Base-by-base conservation (phyloP, 2,329 filamentous ascomycete species). In the Kalaharituber pfeilii region DNA sequence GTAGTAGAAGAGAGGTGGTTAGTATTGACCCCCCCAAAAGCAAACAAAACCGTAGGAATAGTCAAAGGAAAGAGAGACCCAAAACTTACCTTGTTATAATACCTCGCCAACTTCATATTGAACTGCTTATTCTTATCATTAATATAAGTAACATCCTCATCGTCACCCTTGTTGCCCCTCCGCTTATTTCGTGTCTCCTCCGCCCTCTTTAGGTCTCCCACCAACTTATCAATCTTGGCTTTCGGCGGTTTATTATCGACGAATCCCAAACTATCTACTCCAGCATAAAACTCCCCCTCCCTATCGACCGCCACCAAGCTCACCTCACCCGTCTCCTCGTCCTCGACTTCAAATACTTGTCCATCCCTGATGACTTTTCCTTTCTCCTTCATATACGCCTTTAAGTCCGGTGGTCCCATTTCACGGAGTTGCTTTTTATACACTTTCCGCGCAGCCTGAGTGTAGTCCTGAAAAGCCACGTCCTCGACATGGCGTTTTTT, bases 101-200 rank as follows among this genome's bases (percentile, higher is more conserved):
- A 98, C 62, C 91, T 76, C 53, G 83, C 75, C 69, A 98, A 73
- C 73, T 98, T 96, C 73, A 94, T 81, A 79, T 98, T 98, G 74
- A 98, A 98, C 75, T 95, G 87, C 75, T 96, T 96, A 75, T 98
- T 98, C 82, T 98, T 95, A 71, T 95, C 87, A 71, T 98, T 98
- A 77, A 98, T 98, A 70, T 94, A 96, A 6, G 89, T 96, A 64
- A 96, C 84, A 69, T 98, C 91, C 26, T 80, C 82, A 49, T 88
- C 84, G 59, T 94, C 87, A 56, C 88, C 86, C 59, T 81, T 82
- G 67, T 81, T 78, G 67, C 78, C 81, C 64, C 87, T 76, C 73
- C 93, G 93, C 76, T 88, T 93, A 65, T 94, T 66, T 51, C 87
- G 75, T 52, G 80, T 76, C 63, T 93, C 87, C 70, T 98, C 91